A percentile compares a stretch with the other conserved stretches of the same genome.
phyloP scores from a whole-genome alignment of 108 stramenopile species.

The Mediolabrus comicus region DNA sequence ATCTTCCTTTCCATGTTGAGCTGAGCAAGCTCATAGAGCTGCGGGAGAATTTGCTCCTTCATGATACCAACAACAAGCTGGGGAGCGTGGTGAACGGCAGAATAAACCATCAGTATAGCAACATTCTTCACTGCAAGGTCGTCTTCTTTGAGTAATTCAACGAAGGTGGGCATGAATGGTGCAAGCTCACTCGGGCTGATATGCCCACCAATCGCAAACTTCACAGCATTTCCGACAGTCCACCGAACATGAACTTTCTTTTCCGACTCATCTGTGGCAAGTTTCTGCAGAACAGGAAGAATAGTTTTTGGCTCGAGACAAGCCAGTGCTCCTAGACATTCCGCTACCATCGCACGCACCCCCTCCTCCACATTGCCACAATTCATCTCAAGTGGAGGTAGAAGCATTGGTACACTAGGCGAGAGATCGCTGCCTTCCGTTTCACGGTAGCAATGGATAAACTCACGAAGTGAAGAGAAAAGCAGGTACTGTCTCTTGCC shows the following conservation, averaged over 20 bases:
- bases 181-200: conserved; percentile 52
- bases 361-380: conserved; percentile 85
- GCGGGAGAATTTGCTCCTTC: conserved; percentile 74
- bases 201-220: conserved; percentile 84
- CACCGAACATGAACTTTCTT: conserved; percentile 67
- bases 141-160: conserved; percentile 77
- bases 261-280: conserved; percentile 36
- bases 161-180: conserved; percentile 73
- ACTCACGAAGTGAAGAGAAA: conserved; percentile 90
- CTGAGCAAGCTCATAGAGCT: conserved; percentile 69
- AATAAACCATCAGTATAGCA: conserved; percentile 90
- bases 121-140: conserved; percentile 87
- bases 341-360: conserved; percentile 95
- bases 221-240: conserved; percentile 88
- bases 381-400: conserved; percentile 84
- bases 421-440: conserved; percentile 52
- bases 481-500: conserved; percentile 94
- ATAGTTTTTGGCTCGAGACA: conserved; percentile 72
- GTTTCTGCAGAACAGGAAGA: conserved; percentile 57
- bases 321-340: conserved; percentile 91
- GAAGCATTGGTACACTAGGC: conserved; percentile 58
- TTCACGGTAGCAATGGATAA: conserved; percentile 84
- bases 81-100: conserved; percentile 91
- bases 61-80: conserved; percentile 74
- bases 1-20: conserved; percentile 89